These are phyloP conservation scores for Ascochyta koolunga DNA, from an alignment of 2,329 filamentous ascomycete genomes.

Conservation along the genomic window DNA sequence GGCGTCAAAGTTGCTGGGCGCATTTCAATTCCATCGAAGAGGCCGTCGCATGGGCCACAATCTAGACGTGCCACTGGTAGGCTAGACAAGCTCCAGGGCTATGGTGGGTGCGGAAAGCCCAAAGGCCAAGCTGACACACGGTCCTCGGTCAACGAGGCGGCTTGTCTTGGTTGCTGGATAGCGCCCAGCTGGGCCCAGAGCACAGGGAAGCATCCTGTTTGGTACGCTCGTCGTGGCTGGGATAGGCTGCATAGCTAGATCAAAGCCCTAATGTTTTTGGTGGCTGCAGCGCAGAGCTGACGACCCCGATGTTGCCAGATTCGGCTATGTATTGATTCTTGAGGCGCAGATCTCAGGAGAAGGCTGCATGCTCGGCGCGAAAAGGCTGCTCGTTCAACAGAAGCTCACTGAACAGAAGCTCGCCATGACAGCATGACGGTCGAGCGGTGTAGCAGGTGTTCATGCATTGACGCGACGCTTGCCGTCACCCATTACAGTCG, in stretches of 20 bases:
- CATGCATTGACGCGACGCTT: conserved; percentile 18
- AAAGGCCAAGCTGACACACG: conserved; percentile 41
- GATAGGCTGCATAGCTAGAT: conserved; percentile 24
- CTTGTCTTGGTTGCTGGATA: conserved; percentile 26
- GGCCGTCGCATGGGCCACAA: conserved; percentile 30
- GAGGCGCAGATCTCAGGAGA: conserved; percentile 17
- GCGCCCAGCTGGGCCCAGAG: conserved; percentile 26
- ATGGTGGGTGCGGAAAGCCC: conserved; percentile 27
- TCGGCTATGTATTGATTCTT: conserved; percentile 9
- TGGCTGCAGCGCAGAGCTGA: conserved; percentile 29
- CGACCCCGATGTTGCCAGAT: conserved; percentile 5
- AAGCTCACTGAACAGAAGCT: neutral
- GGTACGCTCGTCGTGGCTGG: conserved; percentile 24
- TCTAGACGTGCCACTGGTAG: conserved; percentile 27
- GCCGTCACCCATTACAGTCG: conserved; percentile 23
- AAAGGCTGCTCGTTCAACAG: neutral
- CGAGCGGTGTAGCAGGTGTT: conserved; percentile 7
- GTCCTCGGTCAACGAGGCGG: conserved; percentile 24
- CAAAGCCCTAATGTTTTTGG: conserved; percentile 22
- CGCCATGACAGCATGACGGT: conserved; percentile 13
- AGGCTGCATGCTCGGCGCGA: neutral
- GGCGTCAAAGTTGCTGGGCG: conserved; percentile 22
- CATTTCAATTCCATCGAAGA: conserved; percentile 25
- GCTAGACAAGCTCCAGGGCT: conserved; percentile 31
- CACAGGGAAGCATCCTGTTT: conserved; percentile 16